Evolutionary conservation across 495 filamentous ascomycete genomes (phyloP), one percentile per base, ranked within the genome.

Genomic region (Annulohypoxylon stygium): DNA sequence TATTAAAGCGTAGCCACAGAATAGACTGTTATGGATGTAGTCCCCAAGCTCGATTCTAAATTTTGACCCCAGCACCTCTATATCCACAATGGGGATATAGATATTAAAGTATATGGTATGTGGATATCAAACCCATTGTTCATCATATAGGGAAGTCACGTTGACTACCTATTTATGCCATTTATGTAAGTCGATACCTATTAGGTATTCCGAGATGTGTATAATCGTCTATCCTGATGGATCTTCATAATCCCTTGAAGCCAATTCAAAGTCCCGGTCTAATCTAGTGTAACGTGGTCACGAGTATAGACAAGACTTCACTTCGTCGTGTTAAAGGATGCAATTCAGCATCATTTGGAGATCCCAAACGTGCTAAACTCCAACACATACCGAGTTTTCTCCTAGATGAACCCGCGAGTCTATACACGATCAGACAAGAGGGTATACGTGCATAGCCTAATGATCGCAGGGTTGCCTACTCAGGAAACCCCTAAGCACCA

Each of bases 311-410:
- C 11, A 45, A 6, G 18, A 2, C 39, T 26, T 12, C 39, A 43
- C 26, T 30, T 30, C 53, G n/a, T 3, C 36, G 30, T 14, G 3
- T 4, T 1, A 20, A 30, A 30, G 34, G 37, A 60, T 9, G 57
- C 20, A 60, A 10, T 7, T 20, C 20, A 45, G 26, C 36, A 60
- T 43, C 18, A 43, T 25, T 43, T 25, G 18, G 16, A 11, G 57
- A 60, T 45, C 33, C 36, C 4, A 12, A n/a, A 41, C 5, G 37
- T 18, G 7, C 53, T 57, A 57, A 14, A 7, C 18, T 16, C 37
- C 16, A 47, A 12, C 39, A 61, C 43, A 68, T 63, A 30, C 70
- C 70, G 70, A 73, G 43, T 20, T 73, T 67, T 73, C 70, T 67
- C 70, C 70, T 64, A 9, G 0, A 33, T 5, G 12, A 58, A 67